Evolutionary conservation across 306 rosid genomes (phyloP).

Genomic region (Castanea crenata): DNA sequence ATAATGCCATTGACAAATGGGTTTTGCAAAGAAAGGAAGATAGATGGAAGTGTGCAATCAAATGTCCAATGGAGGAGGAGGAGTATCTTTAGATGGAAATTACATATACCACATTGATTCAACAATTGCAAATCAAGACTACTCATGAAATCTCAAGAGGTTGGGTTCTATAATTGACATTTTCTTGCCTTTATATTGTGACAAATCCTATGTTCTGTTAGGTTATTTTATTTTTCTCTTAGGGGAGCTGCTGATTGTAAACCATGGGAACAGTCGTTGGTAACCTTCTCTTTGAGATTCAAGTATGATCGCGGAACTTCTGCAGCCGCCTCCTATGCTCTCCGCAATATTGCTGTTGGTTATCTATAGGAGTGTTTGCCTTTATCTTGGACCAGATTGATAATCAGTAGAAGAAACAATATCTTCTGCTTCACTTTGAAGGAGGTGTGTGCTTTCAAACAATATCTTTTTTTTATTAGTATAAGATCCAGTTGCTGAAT

Average conservation of each 20-base stretch:
- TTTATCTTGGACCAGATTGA: conserved; percentile 30
- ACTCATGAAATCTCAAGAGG: conserved; percentile 21
- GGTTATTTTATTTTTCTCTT: neutral
- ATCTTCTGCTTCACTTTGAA: conserved; percentile 38
- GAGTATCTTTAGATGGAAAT: conserved; percentile 41
- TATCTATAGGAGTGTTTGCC: conserved; percentile 92
- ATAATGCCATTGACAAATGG: conserved; percentile 43
- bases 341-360: conserved; percentile 96
- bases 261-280: conserved; percentile 8
- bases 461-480: too few relatives aligned
- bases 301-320: too few relatives aligned
- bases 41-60: conserved; percentile 30
- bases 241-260: neutral
- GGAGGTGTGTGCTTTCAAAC: too few relatives aligned
- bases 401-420: too few relatives aligned
- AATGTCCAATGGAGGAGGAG: conserved; percentile 28
- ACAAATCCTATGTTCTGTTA: neutral
- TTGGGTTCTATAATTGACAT: conserved; percentile 1
- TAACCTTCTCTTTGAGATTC: too few relatives aligned
- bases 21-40: conserved; percentile 40
- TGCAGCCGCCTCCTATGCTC: conserved; percentile 42
- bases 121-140: conserved; percentile 26
- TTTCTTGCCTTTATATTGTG: neutral
- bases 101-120: conserved; percentile 40
- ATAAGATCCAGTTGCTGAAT: too few relatives aligned